phyloP scores from a whole-genome alignment of 768 basidiomycete genomes.

The Tylopilus rubrobrunneus region DNA sequence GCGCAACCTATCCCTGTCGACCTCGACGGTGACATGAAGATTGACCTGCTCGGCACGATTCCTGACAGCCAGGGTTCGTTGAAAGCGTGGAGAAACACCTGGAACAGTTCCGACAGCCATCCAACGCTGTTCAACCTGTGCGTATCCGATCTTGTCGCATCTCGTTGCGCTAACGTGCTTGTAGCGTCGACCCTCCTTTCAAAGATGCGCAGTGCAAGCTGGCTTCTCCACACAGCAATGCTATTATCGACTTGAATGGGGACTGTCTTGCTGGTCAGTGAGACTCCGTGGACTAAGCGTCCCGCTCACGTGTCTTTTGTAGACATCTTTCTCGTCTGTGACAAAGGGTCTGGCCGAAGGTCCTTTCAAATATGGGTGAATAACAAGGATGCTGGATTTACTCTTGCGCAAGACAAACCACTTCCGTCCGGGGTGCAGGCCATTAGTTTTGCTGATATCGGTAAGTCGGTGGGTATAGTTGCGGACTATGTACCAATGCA shows the following conservation, averaged over 20 bases:
- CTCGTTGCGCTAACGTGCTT: slow-evolving; percentile 5
- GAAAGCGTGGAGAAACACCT: slow-evolving; percentile 77
- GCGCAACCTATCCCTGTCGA: slow-evolving; percentile 87
- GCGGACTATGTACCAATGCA: not conserved
- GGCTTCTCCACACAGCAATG: slow-evolving; percentile 90
- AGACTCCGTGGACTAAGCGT: not conserved
- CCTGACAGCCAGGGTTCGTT: slow-evolving; percentile 40
- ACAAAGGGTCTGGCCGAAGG: slow-evolving; percentile 52
- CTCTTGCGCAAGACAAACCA: slow-evolving; percentile 61
- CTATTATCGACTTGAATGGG: slow-evolving; percentile 89
- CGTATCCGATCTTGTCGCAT: slow-evolving; percentile 18
- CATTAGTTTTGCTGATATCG: slow-evolving; percentile 88
- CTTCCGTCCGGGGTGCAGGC: slow-evolving; percentile 76
- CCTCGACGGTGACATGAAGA: slow-evolving; percentile 81
- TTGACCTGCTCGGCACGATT: slow-evolving; percentile 76
- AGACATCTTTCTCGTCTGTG: slow-evolving; percentile 88
- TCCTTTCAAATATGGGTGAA: slow-evolving; percentile 94
- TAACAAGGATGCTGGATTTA: slow-evolving; percentile 71
- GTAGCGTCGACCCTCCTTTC: slow-evolving; percentile 58
- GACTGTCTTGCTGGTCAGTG: slow-evolving; percentile 85
- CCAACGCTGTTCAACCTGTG: slow-evolving; percentile 67
- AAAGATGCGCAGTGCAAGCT: slow-evolving; percentile 64
- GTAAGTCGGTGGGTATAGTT: slow-evolving; percentile 37
- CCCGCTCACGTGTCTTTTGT: slow-evolving; percentile 1
- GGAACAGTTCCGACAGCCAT: slow-evolving; percentile 55